Base-by-base conservation (phyloP, 768 basidiomycete species). In the Termitomyces sp. region DNA sequence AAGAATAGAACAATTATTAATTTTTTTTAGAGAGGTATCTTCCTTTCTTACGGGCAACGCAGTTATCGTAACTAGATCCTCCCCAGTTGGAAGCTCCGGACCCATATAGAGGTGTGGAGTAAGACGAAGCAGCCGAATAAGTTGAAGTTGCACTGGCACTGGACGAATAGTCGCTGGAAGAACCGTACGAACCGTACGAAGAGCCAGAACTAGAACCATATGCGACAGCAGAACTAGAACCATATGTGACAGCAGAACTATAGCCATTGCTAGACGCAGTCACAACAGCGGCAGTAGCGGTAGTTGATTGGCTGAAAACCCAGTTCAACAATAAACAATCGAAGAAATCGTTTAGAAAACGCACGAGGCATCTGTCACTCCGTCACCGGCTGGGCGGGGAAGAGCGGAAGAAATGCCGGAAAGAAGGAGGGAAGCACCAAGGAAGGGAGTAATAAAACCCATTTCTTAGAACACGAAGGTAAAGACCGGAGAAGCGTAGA, bases 61-160 rank as follows among this genome's bases (percentile, higher is more conserved):
- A 90, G 71, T 76, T 76, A 62, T 86, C 73, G 73, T 88, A 90
- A 43, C 76, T 76, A 20, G 74, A 76, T 49, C 74, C 75, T 52
- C 77, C 76, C 85, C 85, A 86, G 72, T 73, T 81, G 44, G 74
- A 72, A 61, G 70, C 75, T 58, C 87, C 87, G 22, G 87, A 88
- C 7, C 87, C 87, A 67, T 87, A 86, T 12, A 75, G 69, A 26
- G 81, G 74, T 5, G 76, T 70, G n/a, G 76, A 69, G 58, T 74
- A 73, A 22, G 71, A 57, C 37, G 60, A 64, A 41, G 39, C 59
- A 24, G 72, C 56, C 31, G 58, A 65, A 14, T 65, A 61, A n/a
- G 68, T 64, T 41, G 69, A 63, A 20, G 69, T 58, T 9, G 67
- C 56, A 49, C 57, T 52, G 6, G 63, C 47, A 22, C 54, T 60